Evolutionary conservation across 176 grass and related monocot species (phyloP).

Genomic region (Juncus inflexus): DNA sequence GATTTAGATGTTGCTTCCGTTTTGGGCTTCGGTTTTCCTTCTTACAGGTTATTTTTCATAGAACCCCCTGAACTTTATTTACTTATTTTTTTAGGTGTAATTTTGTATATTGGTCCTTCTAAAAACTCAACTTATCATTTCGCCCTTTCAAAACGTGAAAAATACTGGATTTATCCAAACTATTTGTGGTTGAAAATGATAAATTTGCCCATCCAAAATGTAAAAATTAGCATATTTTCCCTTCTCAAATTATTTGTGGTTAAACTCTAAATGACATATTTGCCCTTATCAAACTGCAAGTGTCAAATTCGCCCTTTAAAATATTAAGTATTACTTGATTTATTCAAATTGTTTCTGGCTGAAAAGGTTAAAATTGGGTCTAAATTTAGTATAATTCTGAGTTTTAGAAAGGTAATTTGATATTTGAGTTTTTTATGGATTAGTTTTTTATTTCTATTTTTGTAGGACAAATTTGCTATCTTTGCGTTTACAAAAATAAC

Average conservation of each 20-base stretch:
- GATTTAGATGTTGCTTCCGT: conserved; percentile 82
- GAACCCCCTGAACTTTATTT: not conserved
- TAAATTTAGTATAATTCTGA: no score
- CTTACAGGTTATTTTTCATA: conserved; percentile 52
- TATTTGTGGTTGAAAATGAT: not conserved
- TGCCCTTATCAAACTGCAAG: not conserved
- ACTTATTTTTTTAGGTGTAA: not conserved
- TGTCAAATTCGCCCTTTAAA: not conserved
- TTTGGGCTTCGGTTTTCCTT: conserved; percentile 87
- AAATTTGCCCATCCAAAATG: no score
- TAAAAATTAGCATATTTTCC: not conserved
- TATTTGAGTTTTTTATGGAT: no score
- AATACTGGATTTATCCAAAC: no score
- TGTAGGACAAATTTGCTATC: not conserved
- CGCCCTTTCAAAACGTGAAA: no score
- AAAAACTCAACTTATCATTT: not conserved
- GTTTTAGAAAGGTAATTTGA: no score
- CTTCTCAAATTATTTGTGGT: not conserved
- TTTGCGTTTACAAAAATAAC: not conserved
- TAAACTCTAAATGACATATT: not conserved
- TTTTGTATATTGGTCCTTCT: not conserved
- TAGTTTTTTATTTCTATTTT: not conserved
- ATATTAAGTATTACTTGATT: no score
- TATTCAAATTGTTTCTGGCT: no score
- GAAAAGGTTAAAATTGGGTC: no score